A percentile compares a stretch with the other conserved stretches of the same genome.
Conservation (phyloP, 78 protist genomes). For the Protostelium mycophagum region DNA sequence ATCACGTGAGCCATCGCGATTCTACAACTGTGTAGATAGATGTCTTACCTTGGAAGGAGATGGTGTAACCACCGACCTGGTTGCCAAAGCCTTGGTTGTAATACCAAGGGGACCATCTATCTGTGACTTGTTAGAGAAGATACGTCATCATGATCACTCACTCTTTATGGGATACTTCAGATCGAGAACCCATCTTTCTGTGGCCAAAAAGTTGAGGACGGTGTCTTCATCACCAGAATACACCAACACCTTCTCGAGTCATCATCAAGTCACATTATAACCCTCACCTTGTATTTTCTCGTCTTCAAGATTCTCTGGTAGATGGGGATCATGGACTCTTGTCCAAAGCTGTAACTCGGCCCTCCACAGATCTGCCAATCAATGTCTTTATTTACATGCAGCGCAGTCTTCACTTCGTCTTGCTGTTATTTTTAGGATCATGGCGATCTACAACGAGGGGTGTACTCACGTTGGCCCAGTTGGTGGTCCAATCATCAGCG, state of each 20-base stretch:
- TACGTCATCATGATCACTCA: not conserved
- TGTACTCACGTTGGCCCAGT: not conserved
- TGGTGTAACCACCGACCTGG: conserved; percentile 5
- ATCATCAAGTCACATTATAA: not conserved
- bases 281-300: not conserved
- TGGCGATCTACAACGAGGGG: too few species aligned
- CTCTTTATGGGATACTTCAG: conserved; percentile 3
- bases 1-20: too few species aligned
- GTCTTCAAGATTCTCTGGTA: not conserved
- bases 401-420: not conserved
- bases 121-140: not conserved
- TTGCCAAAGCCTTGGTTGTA: not conserved
- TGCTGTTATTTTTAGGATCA: not conserved
- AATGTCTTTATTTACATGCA: not conserved
- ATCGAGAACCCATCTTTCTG: not conserved
- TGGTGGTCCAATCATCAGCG: not conserved
- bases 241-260: not conserved
- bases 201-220: conserved; percentile 1
- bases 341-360: not conserved
- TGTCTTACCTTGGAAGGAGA: not conserved
- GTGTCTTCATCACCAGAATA: conserved; percentile 47
- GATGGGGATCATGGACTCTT: not conserved
- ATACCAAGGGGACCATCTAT: not conserved
- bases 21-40: not conserved
- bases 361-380: not conserved